Conservation (phyloP, 2,329 filamentous ascomycete species). For the Colletotrichum endophyticum region DNA sequence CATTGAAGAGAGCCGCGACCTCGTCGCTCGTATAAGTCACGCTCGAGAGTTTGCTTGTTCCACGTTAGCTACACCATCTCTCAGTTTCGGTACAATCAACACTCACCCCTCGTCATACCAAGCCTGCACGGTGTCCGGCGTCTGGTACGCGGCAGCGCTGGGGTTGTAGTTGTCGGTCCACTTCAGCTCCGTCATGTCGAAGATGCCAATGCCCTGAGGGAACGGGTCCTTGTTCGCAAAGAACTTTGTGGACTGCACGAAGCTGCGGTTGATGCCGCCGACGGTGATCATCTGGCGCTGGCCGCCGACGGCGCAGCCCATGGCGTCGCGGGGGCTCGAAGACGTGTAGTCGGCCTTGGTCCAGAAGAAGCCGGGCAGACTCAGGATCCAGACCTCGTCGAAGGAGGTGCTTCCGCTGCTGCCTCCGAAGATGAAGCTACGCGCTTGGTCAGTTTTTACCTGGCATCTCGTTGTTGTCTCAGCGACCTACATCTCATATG, state of each 20-base stretch:
- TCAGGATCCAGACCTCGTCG: slow-evolving; percentile 20
- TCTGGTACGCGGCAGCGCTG: slow-evolving; percentile 11
- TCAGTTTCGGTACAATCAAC: rapidly evolving
- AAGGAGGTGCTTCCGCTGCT: background rate
- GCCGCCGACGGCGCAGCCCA: slow-evolving; percentile 14
- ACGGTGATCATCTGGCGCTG: slow-evolving; percentile 22
- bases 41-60: background rate
- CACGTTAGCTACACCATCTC: background rate
- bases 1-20: background rate
- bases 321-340: background rate
- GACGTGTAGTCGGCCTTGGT: slow-evolving; percentile 15
- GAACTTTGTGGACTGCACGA: background rate
- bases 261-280: slow-evolving; percentile 3
- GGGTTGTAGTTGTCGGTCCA: slow-evolving; percentile 19
- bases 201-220: slow-evolving; percentile 19
- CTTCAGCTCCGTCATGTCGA: slow-evolving; percentile 16
- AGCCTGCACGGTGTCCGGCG: background rate
- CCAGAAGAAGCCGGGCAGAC: slow-evolving; percentile 23
- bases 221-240: slow-evolving; percentile 8
- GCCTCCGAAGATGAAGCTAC: slow-evolving; percentile 23
- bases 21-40: slow-evolving; percentile 5
- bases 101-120: slow-evolving; percentile 21
- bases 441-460: background rate
- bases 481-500: slow-evolving; percentile 22
- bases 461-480: no score